These are phyloP conservation scores for Fusarium lyarnte DNA, from an alignment of 2,329 filamentous ascomycete genomes.

Conservation along the genomic window DNA sequence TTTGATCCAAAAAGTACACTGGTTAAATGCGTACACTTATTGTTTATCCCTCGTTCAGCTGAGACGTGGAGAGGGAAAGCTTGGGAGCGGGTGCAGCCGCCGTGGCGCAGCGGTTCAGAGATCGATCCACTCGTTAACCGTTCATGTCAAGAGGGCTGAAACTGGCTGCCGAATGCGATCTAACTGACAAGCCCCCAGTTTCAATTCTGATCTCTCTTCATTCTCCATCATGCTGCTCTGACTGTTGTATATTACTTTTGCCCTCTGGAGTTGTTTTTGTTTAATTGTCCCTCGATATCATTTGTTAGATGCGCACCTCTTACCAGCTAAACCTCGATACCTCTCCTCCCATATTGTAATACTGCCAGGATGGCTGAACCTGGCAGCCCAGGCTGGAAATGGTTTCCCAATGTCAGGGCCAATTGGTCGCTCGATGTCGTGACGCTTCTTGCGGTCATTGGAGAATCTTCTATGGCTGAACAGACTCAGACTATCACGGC, in stretches of 20 bases:
- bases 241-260: neutral
- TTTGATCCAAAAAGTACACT: too few species aligned
- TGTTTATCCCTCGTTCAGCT: slow-evolving; percentile 1
- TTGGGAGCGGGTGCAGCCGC: slow-evolving; percentile 26
- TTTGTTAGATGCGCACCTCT: neutral
- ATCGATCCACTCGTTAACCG: neutral
- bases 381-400: slow-evolving; percentile 46
- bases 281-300: neutral
- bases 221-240: neutral
- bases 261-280: neutral
- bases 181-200: neutral
- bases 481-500: slow-evolving; percentile 68
- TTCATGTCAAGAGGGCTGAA: slow-evolving; percentile 1
- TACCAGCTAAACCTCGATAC: neutral
- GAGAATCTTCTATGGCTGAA: slow-evolving; percentile 66
- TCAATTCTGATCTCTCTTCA: neutral
- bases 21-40: neutral
- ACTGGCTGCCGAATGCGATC: neutral
- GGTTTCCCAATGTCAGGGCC: slow-evolving; percentile 55
- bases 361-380: slow-evolving; percentile 40
- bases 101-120: slow-evolving; percentile 19
- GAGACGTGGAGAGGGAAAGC: neutral
- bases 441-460: slow-evolving; percentile 70
- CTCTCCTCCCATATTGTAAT: neutral
- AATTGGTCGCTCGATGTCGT: slow-evolving; percentile 70